phyloP scores from a whole-genome alignment of 2,329 filamentous ascomycete genomes.

The Paecilomyces sp. region DNA sequence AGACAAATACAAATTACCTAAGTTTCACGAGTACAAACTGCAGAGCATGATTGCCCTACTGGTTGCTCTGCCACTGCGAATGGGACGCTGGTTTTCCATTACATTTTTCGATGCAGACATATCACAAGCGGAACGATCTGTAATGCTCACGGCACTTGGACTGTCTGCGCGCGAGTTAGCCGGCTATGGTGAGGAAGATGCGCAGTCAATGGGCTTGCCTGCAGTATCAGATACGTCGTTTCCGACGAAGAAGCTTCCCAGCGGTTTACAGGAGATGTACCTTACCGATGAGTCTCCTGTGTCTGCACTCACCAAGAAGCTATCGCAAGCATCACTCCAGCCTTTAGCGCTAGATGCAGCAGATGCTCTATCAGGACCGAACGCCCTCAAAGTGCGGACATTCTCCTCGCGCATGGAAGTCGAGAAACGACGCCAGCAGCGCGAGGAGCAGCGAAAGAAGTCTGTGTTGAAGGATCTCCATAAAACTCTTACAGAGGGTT shows the following conservation, averaged over 20 bases:
- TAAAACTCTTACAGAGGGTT: conserved; percentile 63
- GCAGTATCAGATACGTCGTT: conserved; percentile 47
- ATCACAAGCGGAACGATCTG: conserved; percentile 74
- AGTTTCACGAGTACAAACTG: conserved; percentile 67
- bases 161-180: conserved; percentile 78
- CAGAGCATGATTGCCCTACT: conserved; percentile 78
- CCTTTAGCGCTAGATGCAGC: conserved; percentile 77
- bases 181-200: conserved; percentile 58
- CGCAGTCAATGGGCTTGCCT: conserved; percentile 26
- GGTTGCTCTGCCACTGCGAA: conserved; percentile 64
- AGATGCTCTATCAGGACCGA: conserved; percentile 70
- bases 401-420: conserved; percentile 73
- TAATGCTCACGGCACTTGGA: conserved; percentile 74
- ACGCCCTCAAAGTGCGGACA: conserved; percentile 78
- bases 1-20: conserved; percentile 74
- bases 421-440: conserved; percentile 46
- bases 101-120: conserved; percentile 90
- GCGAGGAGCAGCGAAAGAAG: conserved; percentile 40
- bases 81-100: conserved; percentile 77
- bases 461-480: conserved; percentile 71
- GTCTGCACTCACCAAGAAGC: conserved; percentile 57
- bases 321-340: conserved; percentile 67
- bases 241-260: conserved; percentile 72
- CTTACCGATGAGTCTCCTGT: conserved; percentile 49
- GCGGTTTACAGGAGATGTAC: conserved; percentile 67